Percentiles rank a stretch among this genome's conserved stretches.
These are phyloP conservation scores for Fonsecaea monophora DNA, from an alignment of 2,329 filamentous ascomycete species.

Conservation along the genomic window DNA sequence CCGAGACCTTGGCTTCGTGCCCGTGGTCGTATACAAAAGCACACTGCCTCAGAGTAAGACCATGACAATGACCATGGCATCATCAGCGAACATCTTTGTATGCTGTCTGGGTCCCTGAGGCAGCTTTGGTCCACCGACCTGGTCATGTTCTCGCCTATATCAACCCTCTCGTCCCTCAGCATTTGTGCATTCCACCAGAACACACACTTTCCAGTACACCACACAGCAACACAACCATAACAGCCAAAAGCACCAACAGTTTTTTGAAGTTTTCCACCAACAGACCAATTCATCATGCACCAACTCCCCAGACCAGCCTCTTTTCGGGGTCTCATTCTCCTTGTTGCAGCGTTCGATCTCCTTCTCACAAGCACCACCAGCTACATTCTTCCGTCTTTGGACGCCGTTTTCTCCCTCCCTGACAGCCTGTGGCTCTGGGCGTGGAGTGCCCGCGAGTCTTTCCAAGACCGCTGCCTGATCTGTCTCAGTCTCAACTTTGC, in stretches of 20 bases:
- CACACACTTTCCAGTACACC: background rate
- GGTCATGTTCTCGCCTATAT: slow-evolving; percentile 1
- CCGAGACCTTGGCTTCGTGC: background rate
- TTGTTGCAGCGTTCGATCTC: slow-evolving; percentile 4
- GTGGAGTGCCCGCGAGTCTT: background rate
- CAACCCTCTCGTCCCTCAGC: background rate
- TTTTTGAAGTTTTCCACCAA: background rate
- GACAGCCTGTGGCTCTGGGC: background rate
- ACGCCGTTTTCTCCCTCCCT: background rate
- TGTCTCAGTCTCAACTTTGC: slow-evolving; percentile 1
- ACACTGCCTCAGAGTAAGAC: background rate
- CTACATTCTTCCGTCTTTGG: slow-evolving; percentile 3
- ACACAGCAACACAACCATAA: background rate
- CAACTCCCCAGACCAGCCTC: background rate
- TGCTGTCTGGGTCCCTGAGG: background rate
- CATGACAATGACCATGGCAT: background rate
- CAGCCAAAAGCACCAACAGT: too few relatives aligned
- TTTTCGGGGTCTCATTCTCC: slow-evolving; percentile 5
- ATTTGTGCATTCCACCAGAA: background rate
- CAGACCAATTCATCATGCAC: background rate
- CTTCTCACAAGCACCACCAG: background rate
- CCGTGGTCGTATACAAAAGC: background rate
- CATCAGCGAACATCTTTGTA: background rate
- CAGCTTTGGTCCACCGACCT: background rate
- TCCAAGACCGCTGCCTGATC: background rate